Base-by-base conservation (phyloP, 805 yeast species). In the Candida cerambycidarum region DNA sequence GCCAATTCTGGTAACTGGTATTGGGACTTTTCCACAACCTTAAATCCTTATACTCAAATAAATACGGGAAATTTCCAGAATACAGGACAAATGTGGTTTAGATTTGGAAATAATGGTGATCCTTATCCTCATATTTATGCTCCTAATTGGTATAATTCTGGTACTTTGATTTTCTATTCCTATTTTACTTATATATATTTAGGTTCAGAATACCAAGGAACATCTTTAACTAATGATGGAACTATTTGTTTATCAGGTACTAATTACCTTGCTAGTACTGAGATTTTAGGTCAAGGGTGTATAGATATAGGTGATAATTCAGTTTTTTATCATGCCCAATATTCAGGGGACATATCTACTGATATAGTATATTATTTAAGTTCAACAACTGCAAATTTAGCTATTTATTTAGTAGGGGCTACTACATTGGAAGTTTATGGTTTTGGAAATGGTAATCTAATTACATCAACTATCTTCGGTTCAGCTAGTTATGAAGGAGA, bases 21-120 rank as follows among this genome's bases (percentile, higher is more conserved):
- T 29, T 29, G 32, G 32, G 18, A 29, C 13, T 13, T 15, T 14
- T n/a, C 11, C 9, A n/a, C 17, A 12, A 14, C 17, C 9, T 15
- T 10, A 14, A 14, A 8, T 29, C 32, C 32, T 14, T 8, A 13
- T n/a, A 4, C 18, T 15, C 10, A 14, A 6, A 29, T 29, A 12
- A n/a, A 29, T n/a, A 14, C 32, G 5, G 16, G 11, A 4, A 12
- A 5, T 4, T 60, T 58, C 41, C 31, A 21, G 15, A 60, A 62
- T 45, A 44, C 51, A 28, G 67, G 65, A 41, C 32, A 50, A 21
- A 49, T 56, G 36, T 61, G 44, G 44, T 42, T 59, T 27, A 61
- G 55, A 13, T 44, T 45, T 13, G 61, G 61, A 13, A 35, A 44
- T 23, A 17, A 44, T 15, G 54, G 54, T 23, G 36, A 40, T 28